These are phyloP conservation scores for Sicyos edulis DNA, from an alignment of 306 rosid genomes.

Conservation along the genomic window DNA sequence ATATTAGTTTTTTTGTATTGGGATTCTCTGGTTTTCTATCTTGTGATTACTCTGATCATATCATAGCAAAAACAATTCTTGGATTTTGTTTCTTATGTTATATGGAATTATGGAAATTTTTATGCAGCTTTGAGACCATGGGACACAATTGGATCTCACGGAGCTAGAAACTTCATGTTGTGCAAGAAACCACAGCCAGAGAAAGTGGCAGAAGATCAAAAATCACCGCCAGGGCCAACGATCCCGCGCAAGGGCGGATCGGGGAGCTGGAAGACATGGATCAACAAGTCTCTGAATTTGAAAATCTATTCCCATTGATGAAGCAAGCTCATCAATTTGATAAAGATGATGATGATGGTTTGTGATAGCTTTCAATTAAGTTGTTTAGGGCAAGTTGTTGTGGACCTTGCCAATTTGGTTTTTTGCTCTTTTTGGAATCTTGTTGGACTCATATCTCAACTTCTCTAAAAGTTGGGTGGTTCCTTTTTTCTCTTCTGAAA, in stretches of 20 bases:
- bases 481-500: background rate
- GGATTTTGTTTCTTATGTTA: background rate
- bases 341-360: background rate
- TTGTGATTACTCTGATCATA: background rate
- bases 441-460: conserved; percentile 1
- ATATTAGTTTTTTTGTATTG: background rate
- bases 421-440: background rate
- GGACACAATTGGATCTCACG: conserved; percentile 72
- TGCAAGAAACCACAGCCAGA: conserved; percentile 67
- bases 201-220: conserved; percentile 24
- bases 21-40: background rate
- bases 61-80: background rate
- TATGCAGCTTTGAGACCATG: conserved; percentile 71
- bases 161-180: conserved; percentile 73
- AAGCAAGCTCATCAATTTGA: background rate
- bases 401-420: conserved; percentile 15
- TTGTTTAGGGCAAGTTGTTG: conserved; percentile 3
- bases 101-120: conserved; percentile 11
- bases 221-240: background rate
- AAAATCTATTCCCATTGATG: conserved; percentile 70
- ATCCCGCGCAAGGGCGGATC: conserved; percentile 36
- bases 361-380: conserved; percentile 1
- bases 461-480: background rate
- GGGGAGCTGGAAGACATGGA: conserved; percentile 83
- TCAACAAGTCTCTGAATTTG: conserved; percentile 66